Evolutionary conservation across 768 basidiomycete species (phyloP), one percentile per base, ranked within the genome.

Genomic region (Suillus luteus): DNA sequence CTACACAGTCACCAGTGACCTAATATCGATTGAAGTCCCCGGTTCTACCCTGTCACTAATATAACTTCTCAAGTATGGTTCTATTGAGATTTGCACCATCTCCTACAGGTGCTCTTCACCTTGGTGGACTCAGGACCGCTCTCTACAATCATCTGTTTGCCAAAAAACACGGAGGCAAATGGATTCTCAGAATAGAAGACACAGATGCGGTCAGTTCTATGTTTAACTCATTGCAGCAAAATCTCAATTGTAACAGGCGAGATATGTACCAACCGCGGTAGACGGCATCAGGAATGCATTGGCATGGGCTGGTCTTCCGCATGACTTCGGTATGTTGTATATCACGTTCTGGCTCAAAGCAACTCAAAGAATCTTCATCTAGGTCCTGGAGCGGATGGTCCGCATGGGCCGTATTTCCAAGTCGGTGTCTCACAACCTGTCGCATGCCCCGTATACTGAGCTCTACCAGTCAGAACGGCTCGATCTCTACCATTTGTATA

Each of bases 81-180:
- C 80, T 95, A 19, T 76, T 99, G 17, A 89, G 97, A 17, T 99
- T 99, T 75, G 97, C 96, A 2, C 97, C 97, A 1, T 99, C 97
- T 1, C 97, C 97, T 1, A 99, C 97, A 0, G 97, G 97, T 1
- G 84, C 90, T 38, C 80, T 99, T 5, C 97, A 99, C 75, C 86
- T 99, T 2, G 97, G 97, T 1, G 97, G 97, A 0, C 85, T 99
- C 15, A 80, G 97, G 19, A 99, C 96, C 61, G 97, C 96, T 0
- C 79, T 99, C 2, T 96, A 95, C 77, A 99, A 99, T 71, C 85
- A 97, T 71, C 76, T 98, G 0, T 88, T 90, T 62, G 92, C 96
- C 10, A 84, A 83, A 69, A 93, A 92, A 73, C 80, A 85, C 15
- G 87, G 86, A 3, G 97, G 96, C 2, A 90, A 90, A 70, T 97